These are phyloP conservation scores for Aaosphaeria pasadenensis DNA, from an alignment of 2,329 filamentous ascomycete genomes.

Conservation along the genomic window DNA sequence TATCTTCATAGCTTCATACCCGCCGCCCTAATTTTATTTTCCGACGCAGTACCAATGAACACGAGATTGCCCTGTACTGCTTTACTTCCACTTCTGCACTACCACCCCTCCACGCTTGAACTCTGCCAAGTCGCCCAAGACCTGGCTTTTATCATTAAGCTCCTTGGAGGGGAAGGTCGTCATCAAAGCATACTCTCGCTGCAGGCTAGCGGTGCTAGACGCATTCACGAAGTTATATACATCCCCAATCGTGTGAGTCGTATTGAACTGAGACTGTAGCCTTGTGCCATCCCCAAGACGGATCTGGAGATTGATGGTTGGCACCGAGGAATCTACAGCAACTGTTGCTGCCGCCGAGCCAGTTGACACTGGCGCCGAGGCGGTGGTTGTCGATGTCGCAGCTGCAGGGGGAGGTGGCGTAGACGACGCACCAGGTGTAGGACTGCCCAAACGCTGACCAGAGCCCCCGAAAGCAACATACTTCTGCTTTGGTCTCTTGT, in stretches of 20 bases:
- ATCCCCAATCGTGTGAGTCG: conserved; percentile 71
- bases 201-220: conserved; percentile 56
- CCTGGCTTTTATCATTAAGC: conserved; percentile 61
- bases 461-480: conserved; percentile 73
- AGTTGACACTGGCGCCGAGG: conserved; percentile 16
- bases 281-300: conserved; percentile 76
- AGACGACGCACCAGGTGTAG: conserved; percentile 61
- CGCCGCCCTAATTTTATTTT: not conserved
- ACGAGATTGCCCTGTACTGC: conserved; percentile 3
- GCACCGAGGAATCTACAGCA: conserved; percentile 62
- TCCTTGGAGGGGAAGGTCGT: conserved; percentile 85
- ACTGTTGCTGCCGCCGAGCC: conserved; percentile 43
- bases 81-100: conserved; percentile 53
- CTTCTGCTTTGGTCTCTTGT: conserved; percentile 67
- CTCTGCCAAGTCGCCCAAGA: conserved; percentile 46
- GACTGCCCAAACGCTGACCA: conserved; percentile 73
- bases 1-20: no score
- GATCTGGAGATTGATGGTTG: conserved; percentile 69
- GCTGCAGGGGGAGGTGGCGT: conserved; percentile 32
- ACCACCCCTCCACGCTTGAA: conserved; percentile 55
- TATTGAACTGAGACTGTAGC: conserved; percentile 78
- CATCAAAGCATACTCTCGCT: conserved; percentile 69
- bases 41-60: conserved; percentile 6
- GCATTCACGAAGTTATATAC: conserved; percentile 71
- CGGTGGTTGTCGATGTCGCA: conserved; percentile 29